Percentiles rank a stretch among this genome's conserved stretches.
These are phyloP conservation scores for Tubosaeta sp. DNA, from an alignment of 768 basidiomycete genomes.

Conservation along the genomic window DNA sequence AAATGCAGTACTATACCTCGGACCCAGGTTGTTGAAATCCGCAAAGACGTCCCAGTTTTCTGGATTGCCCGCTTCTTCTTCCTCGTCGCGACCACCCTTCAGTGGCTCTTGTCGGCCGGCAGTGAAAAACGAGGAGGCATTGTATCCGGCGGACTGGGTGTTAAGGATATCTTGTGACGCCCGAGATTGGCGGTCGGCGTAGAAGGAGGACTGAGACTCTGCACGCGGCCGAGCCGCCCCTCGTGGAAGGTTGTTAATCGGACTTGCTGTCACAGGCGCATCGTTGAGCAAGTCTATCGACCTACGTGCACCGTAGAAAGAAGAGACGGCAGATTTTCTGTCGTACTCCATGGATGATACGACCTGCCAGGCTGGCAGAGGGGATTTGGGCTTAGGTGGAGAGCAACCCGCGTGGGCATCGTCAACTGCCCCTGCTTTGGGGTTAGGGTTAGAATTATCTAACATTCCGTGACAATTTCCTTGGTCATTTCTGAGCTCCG, in stretches of 20 bases:
- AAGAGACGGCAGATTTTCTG: conserved; percentile 74
- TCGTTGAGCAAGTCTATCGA: conserved; percentile 61
- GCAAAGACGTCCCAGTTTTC: conserved; percentile 78
- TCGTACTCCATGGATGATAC: conserved; percentile 59
- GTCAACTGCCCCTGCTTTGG: conserved; percentile 1
- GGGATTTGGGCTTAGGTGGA: no score
- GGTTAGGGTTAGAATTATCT: conserved; percentile 34
- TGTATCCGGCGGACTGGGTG: conserved; percentile 66
- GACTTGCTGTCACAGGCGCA: conserved; percentile 31
- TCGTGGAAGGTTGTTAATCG: conserved; percentile 15
- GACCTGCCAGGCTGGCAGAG: conserved; percentile 7
- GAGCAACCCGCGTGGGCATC: neutral
- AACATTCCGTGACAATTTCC: no score
- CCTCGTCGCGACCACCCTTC: conserved; percentile 75
- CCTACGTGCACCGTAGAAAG: conserved; percentile 66
- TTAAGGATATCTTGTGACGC: conserved; percentile 47
- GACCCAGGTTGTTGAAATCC: conserved; percentile 86
- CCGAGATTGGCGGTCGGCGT: conserved; percentile 36
- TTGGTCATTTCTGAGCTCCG: no score
- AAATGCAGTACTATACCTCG: conserved; percentile 67
- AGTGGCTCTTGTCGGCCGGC: conserved; percentile 71
- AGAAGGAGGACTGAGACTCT: conserved; percentile 73
- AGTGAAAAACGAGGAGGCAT: conserved; percentile 61
- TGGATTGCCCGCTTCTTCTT: conserved; percentile 41
- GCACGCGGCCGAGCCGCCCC: conserved; percentile 45